Evolutionary conservation across 2,329 filamentous ascomycete genomes (phyloP), one percentile per base, ranked within the genome.

Genomic region (Microascus cirrosus): DNA sequence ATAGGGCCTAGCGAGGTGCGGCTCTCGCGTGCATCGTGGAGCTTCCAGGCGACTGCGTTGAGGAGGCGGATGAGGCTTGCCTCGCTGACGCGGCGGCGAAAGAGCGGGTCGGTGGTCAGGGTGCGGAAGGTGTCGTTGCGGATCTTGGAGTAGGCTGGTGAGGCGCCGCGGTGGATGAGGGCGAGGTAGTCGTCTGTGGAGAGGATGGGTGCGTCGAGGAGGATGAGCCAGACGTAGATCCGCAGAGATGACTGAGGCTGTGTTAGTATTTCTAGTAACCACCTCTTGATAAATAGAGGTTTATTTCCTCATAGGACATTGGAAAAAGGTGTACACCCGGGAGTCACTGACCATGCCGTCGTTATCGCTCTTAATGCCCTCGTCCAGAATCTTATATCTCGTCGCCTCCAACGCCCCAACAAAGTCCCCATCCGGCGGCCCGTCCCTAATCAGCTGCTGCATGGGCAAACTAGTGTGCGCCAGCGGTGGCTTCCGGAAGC

Each of bases 61-160:
- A 99, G 82, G 4, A 99, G 81, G 13, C 94, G 89, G 60, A 96
- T 97, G 50, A 99, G 76, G 70, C 89, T 95, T 61, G 95, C 95
- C 72, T 99, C 94, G 59, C 90, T 96, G 60, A 99, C 94, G 59
- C 93, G 87, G 35, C 94, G 85, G 61, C 94, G 89, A 77, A 97
- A 99, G 39, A 99, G 83, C n/a, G 93, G 92, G 67, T 99, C 94
- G 56, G 93, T 96, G 35, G 94, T 94, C 58, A 99, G 79, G 0
- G 94, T 99, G 65, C 94, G 90, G 71, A 97, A 97, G 48, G 94
- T 96, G 71, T 99, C 94, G 73, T 99, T 96, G 69, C 92, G 89
- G 68, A 99, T 99, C 75, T 99, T 99, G 66, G 90, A 85, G 74
- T 99, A 96, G 53, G 91, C 92, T 1, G 93, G 92, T 2, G 93